These are phyloP conservation scores for Nigrospora sphaerica DNA, from an alignment of 2,329 filamentous ascomycete genomes.

Conservation along the genomic window DNA sequence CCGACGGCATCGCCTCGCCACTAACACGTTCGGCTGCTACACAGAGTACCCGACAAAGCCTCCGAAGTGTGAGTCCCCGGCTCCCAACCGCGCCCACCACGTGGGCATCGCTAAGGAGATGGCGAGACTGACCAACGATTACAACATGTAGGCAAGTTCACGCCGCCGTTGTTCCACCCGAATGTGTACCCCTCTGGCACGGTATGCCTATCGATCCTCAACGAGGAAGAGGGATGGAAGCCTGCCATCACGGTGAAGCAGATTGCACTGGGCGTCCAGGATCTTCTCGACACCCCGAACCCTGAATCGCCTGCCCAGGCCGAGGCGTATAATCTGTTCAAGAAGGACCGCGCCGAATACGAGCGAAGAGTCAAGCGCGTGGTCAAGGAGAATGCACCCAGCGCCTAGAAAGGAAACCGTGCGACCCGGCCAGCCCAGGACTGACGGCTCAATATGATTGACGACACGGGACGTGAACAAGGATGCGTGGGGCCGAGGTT, in stretches of 20 bases:
- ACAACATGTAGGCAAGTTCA: slow-evolving; percentile 72
- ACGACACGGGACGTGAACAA: neutral
- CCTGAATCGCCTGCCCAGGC: slow-evolving; percentile 95
- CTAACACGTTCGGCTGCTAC: neutral
- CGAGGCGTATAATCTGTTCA: slow-evolving; percentile 94
- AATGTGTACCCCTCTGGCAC: slow-evolving; percentile 98
- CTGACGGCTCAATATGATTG: too few species aligned
- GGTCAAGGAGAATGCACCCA: slow-evolving; percentile 79
- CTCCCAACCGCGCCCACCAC: too few species aligned
- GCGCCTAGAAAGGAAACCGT: neutral
- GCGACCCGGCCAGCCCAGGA: too few species aligned
- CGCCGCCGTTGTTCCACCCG: slow-evolving; percentile 91
- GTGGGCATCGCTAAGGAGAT: neutral
- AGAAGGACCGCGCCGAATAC: slow-evolving; percentile 81
- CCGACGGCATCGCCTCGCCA: too few species aligned
- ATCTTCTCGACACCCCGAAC: slow-evolving; percentile 92
- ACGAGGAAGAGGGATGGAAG: slow-evolving; percentile 98
- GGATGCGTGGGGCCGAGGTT: neutral
- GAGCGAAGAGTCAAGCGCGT: slow-evolving; percentile 81
- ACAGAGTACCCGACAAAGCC: slow-evolving; percentile 97
- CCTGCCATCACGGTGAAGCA: slow-evolving; percentile 98
- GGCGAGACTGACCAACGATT: neutral
- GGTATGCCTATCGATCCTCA: slow-evolving; percentile 92
- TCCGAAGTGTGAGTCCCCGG: slow-evolving; percentile 75
- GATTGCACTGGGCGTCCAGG: slow-evolving; percentile 92